A percentile compares a stretch with the other conserved stretches of the same genome.
Evolutionary conservation across 495 filamentous ascomycete genomes (phyloP).

Genomic region (Cudoniella acicularis): DNA sequence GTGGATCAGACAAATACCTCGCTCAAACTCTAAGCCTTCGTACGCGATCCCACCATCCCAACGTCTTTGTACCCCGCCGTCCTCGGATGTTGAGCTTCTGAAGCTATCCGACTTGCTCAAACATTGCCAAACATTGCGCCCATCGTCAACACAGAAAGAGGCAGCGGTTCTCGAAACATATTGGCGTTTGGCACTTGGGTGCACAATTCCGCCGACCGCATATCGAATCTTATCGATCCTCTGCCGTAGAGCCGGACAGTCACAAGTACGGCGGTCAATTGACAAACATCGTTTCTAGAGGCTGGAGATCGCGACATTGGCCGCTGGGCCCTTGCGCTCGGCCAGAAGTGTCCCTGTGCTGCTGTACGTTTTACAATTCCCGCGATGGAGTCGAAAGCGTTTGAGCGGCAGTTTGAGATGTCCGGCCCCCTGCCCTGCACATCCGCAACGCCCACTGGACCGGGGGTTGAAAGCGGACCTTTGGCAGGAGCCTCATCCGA

Average conservation of each 20-base stretch:
- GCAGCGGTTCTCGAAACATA: neutral
- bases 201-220: neutral
- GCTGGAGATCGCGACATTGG: neutral
- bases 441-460: neutral
- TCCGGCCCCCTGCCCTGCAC: neutral
- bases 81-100: neutral
- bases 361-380: conserved; percentile 7
- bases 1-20: no score
- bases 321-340: neutral
- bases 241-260: neutral
- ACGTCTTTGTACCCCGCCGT: no score
- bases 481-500: neutral
- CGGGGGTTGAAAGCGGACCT: neutral
- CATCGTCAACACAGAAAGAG: neutral
- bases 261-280: no score
- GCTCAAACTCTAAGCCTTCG: no score
- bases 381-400: conserved; percentile 18
- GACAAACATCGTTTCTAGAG: neutral
- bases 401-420: conserved; percentile 23
- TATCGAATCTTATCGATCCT: neutral
- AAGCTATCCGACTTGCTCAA: neutral
- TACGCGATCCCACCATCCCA: no score
- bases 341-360: neutral
- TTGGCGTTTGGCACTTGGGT: neutral
- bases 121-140: neutral